phyloP scores from a whole-genome alignment of 345 rosid genomes.

The Populus davidiana region DNA sequence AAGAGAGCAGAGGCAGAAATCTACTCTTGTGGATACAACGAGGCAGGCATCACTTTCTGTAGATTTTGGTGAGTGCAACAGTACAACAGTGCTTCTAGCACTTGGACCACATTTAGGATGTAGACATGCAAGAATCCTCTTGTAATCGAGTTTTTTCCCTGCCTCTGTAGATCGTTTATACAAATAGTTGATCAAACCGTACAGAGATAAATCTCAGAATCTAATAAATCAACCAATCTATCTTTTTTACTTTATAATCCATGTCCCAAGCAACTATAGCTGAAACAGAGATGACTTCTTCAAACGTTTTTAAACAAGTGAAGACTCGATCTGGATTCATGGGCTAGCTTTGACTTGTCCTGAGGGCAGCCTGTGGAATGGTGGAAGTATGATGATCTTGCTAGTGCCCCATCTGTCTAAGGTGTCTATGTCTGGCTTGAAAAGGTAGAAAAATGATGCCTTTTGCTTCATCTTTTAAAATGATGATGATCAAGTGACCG shows the following conservation, averaged over 20 bases:
- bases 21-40: neutral
- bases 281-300: no score
- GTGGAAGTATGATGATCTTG: no score
- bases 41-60: neutral
- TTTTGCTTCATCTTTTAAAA: no score
- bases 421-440: no score
- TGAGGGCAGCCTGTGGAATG: no score
- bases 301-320: no score
- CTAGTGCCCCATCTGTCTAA: no score
- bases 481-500: no score
- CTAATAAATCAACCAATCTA: neutral
- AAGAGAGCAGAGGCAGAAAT: neutral
- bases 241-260: neutral
- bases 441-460: no score
- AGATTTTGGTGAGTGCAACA: neutral
- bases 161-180: neutral
- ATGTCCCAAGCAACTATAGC: no score
- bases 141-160: neutral
- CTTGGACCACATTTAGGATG: neutral
- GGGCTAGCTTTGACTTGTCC: no score
- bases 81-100: neutral
- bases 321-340: no score
- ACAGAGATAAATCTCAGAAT: neutral
- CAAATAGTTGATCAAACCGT: neutral
- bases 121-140: neutral